Evolutionary conservation across 2,329 filamentous ascomycete genomes (phyloP), one percentile per base, ranked within the genome.

Genomic region (Pestalotiopsis sp.): DNA sequence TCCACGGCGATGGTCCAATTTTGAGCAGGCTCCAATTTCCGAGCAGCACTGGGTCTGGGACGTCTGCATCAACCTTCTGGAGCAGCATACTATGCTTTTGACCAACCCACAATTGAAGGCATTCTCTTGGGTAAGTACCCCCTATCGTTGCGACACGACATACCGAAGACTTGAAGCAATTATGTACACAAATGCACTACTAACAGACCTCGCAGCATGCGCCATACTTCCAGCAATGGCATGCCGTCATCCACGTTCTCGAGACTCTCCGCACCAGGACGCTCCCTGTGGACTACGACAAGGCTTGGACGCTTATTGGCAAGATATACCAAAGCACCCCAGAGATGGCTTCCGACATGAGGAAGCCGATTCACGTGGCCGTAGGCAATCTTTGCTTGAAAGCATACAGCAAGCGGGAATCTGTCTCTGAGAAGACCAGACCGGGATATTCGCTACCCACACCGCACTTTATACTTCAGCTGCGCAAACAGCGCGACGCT

Each of bases 281-380:
- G 13, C 74, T 77, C 7, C 70, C 68, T 6, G 60, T 67, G 7
- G 77, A 79, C n/a, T 75, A 75, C 6, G 70, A 72, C 12, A 78
- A 79, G 60, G 78, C 78, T 9, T 81, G 79, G 74, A 66, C 71
- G 25, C 75, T 80, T 11, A 76, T 82, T 41, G 76, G 76, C 36
- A 75, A 66, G 4, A 73, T 77, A 3, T 82, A 81, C 68, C 73
- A 77, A 39, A 80, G 79, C 64, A 78, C 75, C 49, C 71, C 69
- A 52, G 73, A 72, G 3, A 71, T 78, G 70, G 25, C 76, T 12
- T 67, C 69, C 4, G 70, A 75, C 67, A 75, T 67, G 39, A 75
- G 74, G 41, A 75, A 74, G 65, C 74, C 75, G 1, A 77, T 78
- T 9, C 70, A 74, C 59, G 71, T 76, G n/a, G 78, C 77, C 9